These are phyloP conservation scores for Komagataella phaffii DNA, from an alignment of 805 yeast species.

Conservation along the genomic window DNA sequence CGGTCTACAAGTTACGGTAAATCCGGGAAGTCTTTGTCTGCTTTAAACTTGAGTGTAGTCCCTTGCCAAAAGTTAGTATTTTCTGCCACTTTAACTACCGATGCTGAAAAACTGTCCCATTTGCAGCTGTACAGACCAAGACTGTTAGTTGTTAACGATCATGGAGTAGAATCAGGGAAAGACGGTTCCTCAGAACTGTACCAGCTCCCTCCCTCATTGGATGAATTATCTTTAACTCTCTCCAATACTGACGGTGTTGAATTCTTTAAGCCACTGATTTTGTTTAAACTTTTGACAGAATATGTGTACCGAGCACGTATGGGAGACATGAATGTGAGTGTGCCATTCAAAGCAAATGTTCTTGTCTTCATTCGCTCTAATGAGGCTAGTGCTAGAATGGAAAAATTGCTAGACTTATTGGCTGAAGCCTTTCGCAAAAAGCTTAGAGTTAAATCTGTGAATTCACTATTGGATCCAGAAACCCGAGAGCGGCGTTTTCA, in stretches of 20 bases:
- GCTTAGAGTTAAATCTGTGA: conserved; percentile 29
- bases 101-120: conserved; percentile 72
- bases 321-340: not conserved
- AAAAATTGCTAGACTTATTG: conserved; percentile 42
- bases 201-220: conserved; percentile 41
- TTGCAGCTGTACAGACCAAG: conserved; percentile 62
- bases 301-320: conserved; percentile 5
- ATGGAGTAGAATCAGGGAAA: conserved; percentile 14
- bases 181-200: conserved; percentile 38
- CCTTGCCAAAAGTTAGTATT: conserved; percentile 54
- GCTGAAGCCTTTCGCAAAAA: conserved; percentile 10
- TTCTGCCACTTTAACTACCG: conserved; percentile 89
- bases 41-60: not conserved
- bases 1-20: not conserved
- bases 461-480: conserved; percentile 40
- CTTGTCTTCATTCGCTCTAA: conserved; percentile 65
- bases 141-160: conserved; percentile 56
- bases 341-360: conserved; percentile 19
- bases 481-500: conserved; percentile 45
- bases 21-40: not conserved
- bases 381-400: conserved; percentile 74
- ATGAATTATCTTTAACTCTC: conserved; percentile 15
- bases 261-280: conserved; percentile 57
- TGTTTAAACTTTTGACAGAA: conserved; percentile 38
- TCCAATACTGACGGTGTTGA: conserved; percentile 13